Evolutionary conservation across 345 rosid genomes (phyloP), one percentile per base, ranked within the genome.

Genomic region (Diplotaxis tenuifolia): DNA sequence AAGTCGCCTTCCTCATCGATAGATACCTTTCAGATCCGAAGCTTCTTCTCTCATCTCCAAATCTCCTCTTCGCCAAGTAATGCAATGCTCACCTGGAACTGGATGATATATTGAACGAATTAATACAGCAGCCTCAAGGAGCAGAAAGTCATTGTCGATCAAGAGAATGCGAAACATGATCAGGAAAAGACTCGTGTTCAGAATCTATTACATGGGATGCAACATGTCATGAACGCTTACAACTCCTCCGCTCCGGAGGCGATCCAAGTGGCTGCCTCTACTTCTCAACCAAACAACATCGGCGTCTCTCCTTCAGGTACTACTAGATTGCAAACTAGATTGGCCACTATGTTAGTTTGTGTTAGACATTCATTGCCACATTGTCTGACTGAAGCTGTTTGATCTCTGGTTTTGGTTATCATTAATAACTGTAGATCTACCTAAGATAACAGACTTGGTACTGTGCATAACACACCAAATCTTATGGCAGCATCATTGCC

Each of bases 1-100:
- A 95, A 64, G 82, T 92, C 50, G 98, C 99, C 0, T 92, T 83
- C 84, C 85, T 95, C 58, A 96, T 92, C 0, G 99, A 95, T 75
- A 88, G 94, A 0, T 95, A 92, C 80, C 99, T 95, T 59, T 90
- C 82, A 74, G 99, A 66, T 76, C 72, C 7, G 99, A 95, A 73
- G 99, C 96, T 21, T 79, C 99, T 42, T 79, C 96, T 20, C 86
- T 89, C 78, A 79, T 95, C 75, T 78, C 93, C 70, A 95, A 82
- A 73, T 90, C 99, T 4, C 87, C 98, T 0, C 79, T 83, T 66
- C 80, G 87, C 6, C 90, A 92, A 83, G 99, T 95, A 75, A 15
- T 36, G 18, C n/a, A 38, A 12, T 40, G 7, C 5, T 10, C 23
- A 45, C 19, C 20, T 45, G 2, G 3, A n/a, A 42, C 77, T 95